Base-by-base conservation (phyloP, 1,284 basidiomycete species). In the Apiotrichum domesticum region DNA sequence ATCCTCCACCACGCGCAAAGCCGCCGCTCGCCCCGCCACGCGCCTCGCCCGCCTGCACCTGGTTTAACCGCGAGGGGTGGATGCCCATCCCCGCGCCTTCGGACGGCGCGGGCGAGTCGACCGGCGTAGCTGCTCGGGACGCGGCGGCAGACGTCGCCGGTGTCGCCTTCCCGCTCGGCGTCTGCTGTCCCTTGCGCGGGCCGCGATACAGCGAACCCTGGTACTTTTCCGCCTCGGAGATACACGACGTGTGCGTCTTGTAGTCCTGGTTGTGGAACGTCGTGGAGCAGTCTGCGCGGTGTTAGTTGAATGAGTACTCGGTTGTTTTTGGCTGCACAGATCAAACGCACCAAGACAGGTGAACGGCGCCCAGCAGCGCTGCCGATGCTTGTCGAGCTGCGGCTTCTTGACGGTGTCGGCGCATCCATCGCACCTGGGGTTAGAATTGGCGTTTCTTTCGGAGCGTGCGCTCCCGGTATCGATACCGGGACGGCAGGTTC, bases 221-320 rank as follows among this genome's bases (percentile, higher is more conserved):
- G 70, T 95, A 94, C 74, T 94, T 93, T 73, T 95, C 88, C 4
- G 88, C 91, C 77, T 95, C 91, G 54, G 82, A 84, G 50, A 95
- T 85, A 73, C 91, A 95, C 32, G 83, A 80, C 11, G 88, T 93
- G 71, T 95, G 91, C 21, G 67, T 63, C 74, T 89, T 90, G 81
- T 85, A 94, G 58, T 91, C 84, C 7, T 81, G 80, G 10, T 81
- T 81, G 47, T 82, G 78, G 77, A 94, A 94, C 0, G 87, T 88
- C 52, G 81, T 86, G 29, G 85, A 87, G 76, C 90, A 94, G 71
- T 94, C 90, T 76, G 58, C n/a, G 49, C 33, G 47, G 46, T 32
- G 46, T 39, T 39, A 39, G 37, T 7, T 21, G 21, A 21, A 21
- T 21, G 21, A 21, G 21, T 21, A 21, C 21, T 21, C 21, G 21